Evolutionary conservation across 352 stramenopile species (phyloP).

Genomic region (Phytophthora brassicae): DNA sequence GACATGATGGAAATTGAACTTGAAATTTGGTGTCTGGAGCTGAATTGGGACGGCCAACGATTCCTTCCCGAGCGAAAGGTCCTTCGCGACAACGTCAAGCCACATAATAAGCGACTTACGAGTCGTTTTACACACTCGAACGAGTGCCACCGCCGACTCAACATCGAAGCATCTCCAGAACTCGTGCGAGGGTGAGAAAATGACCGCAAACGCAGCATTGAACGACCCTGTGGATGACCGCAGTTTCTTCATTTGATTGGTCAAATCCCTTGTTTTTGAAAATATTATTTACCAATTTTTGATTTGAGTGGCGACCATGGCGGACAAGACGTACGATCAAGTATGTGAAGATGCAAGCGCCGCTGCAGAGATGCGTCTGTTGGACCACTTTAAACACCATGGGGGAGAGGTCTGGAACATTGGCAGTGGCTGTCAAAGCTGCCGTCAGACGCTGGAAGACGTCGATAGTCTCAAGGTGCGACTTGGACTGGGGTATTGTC

Average conservation of each 20-base stretch:
- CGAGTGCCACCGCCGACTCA: constrained; percentile 16
- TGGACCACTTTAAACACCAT: constrained; percentile 77
- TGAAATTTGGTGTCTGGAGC: neutral
- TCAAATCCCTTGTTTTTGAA: constrained; percentile 17
- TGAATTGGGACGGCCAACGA: constrained; percentile 19
- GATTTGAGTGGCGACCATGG: constrained; percentile 16
- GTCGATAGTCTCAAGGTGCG: constrained; percentile 49
- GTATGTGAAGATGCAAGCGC: constrained; percentile 60
- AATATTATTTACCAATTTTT: no score
- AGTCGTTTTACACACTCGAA: constrained; percentile 1
- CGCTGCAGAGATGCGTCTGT: constrained; percentile 61
- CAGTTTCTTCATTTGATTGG: constrained; percentile 39
- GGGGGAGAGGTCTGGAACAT: constrained; percentile 78
- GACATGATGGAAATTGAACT: constrained; percentile 1
- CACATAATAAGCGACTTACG: constrained; percentile 9
- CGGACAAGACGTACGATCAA: constrained; percentile 64
- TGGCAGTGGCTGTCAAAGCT: constrained; percentile 57
- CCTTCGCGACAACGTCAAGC: constrained; percentile 1
- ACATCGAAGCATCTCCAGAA: constrained; percentile 14
- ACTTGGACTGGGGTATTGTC: neutral
- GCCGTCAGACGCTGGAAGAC: constrained; percentile 49
- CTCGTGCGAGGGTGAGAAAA: constrained; percentile 11
- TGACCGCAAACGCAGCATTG: constrained; percentile 3
- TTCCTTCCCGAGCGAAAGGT: constrained; percentile 27
- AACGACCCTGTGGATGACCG: constrained; percentile 9